Percentiles rank a stretch among this genome's conserved stretches.
Conservation (phyloP, 805 yeast species). For the Komagataella pastoris region DNA sequence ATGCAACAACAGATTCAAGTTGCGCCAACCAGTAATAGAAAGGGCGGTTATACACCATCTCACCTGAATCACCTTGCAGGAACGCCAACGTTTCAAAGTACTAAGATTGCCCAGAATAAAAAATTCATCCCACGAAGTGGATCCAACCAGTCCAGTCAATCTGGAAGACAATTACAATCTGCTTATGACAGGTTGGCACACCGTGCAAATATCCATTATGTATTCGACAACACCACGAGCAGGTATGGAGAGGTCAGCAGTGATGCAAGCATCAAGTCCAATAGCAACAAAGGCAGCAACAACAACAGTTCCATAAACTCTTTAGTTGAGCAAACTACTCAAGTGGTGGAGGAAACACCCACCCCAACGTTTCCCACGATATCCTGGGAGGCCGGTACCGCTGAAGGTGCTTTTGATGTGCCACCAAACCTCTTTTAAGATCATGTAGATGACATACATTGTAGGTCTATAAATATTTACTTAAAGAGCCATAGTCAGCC, state of each 20-base stretch:
- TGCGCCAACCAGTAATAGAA: neutral
- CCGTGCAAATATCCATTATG: slow-evolving; percentile 12
- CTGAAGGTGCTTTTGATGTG: neutral
- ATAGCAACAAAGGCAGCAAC: neutral
- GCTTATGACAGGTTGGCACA: neutral
- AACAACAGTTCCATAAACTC: neutral
- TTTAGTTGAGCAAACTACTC: neutral
- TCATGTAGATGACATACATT: neutral
- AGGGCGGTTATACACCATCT: neutral
- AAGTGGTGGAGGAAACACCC: neutral
- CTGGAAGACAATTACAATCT: neutral
- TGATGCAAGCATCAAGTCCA: neutral
- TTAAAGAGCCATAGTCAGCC: slow-evolving; percentile 30
- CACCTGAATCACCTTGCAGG: neutral
- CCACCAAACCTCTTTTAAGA: neutral
- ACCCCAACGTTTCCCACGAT: neutral
- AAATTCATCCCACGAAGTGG: neutral
- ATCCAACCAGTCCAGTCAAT: neutral
- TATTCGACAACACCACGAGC: slow-evolving; percentile 16
- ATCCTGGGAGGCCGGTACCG: neutral
- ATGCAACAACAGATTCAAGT: neutral
- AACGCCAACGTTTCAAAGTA: neutral
- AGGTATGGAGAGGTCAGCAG: slow-evolving; percentile 18
- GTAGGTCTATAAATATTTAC: slow-evolving; percentile 5
- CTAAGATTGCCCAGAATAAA: neutral